Base-by-base conservation (phyloP, 208 protist genomes). In the Lotmaria passim region DNA sequence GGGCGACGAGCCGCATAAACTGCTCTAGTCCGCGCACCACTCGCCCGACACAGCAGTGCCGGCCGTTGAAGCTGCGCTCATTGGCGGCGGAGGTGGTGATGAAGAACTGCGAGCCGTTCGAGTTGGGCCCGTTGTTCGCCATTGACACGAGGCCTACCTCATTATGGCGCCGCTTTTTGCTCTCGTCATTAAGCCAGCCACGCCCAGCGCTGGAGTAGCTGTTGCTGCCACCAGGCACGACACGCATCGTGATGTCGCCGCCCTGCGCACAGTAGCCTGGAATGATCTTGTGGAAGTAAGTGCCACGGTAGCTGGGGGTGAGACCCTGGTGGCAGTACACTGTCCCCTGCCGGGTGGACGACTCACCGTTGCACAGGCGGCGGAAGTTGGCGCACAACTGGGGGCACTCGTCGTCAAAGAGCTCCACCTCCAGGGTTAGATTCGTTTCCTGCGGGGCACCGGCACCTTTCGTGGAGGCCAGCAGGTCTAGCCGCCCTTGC, bases 171-270 rank as follows among this genome's bases (percentile, higher is more conserved):
- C 97, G 75, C 51, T 84, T 80, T 63, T 98, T 98, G 69, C 94
- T 95, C 81, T 99, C 97, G 58, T 98, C 97, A 1, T 53, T 59
- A 68, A 98, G 96, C 71, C 81, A 86, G 21, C 73, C 65, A 24
- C 81, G 75, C 10, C 93, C 95, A 69, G 90, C 95, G 67, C 95
- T 97, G 73, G 80, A 93, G 61, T 89, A 81, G 67, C 85, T 78
- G 82, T 94, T 92, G 17, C 77, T 84, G 81, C 98, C 97, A 31
- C 86, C 59, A 0, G 57, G 66, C 52, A 47, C 93, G 58, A 99
- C 90, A n/a, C 86, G 90, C 82, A 90, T 91, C 19, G 95, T 98
- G 75, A 99, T 91, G 86, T 99, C 98, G 44, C 98, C 98, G 50
- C 97, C 98, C 78, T 99, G 98, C 14, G 85, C 58, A 44, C 87